Base-by-base conservation (phyloP, 345 rosid species). In the Heritiera littoralis region DNA sequence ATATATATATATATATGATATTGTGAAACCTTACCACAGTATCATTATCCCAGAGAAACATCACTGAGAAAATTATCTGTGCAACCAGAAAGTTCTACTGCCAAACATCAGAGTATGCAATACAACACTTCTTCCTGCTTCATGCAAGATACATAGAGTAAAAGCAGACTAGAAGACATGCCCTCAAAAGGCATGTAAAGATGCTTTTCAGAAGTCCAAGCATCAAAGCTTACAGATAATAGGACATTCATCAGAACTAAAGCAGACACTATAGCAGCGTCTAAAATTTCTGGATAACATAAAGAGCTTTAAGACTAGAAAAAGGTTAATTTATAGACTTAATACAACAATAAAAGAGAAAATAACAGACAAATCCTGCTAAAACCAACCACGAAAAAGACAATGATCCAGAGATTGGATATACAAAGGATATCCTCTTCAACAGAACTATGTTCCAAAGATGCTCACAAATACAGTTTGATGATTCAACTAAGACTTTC, bases 101-200 rank as follows among this genome's bases (percentile, higher is more conserved):
- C 32, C 10, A 11, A 67, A 3, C 54, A 49, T 49, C 74, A 71
- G 74, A 71, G 74, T 14, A 49, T 70, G 23, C 60, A 71, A 71
- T 43, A 71, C 3, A 8, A 51, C 1, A n/a, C 43, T 15, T 32
- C 58, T 28, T 51, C 3, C 35, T 13, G 58, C 1, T 11, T 48
- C 41, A 8, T 1, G 38, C 38, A 35, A 1, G 41, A 23, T 12
- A 14, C 7, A 20, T 10, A 46, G n/a, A 46, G 56, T 28, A 11
- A 45, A 69, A 28, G 11, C 18, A 18, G 28, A 58, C 30, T n/a
- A 38, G n/a, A 66, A 61, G 23, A 17, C 10, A 66, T 15, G 45
- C 5, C 18, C 18, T 66, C 70, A 6, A 40, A 43, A 66, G 71
- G 32, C 6, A 40, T 38, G 70, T 35, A 17, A 66, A 66, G 45